Base-by-base conservation (phyloP, 2,329 filamentous ascomycete genomes). In the Lecanicillium sp. region DNA sequence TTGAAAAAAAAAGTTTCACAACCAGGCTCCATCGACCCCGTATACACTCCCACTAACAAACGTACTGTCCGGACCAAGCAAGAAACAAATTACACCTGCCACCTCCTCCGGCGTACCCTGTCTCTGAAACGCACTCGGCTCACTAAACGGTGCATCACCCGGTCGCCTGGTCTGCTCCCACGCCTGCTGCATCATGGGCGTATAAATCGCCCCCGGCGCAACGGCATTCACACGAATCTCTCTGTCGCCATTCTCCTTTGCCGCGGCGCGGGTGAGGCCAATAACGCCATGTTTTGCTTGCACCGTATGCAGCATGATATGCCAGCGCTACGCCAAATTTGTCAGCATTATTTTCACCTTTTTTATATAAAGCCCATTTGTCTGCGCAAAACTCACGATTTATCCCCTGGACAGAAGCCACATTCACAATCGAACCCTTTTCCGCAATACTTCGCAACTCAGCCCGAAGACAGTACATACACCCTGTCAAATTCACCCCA, bases 341-440 rank as follows among this genome's bases (percentile, higher is more conserved):
- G n/a, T n/a, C n/a, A n/a, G n/a, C n/a, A n/a, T n/a, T n/a, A n/a
- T n/a, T n/a, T n/a, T n/a, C n/a, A n/a, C n/a, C n/a, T n/a, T n/a
- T n/a, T n/a, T n/a, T n/a, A n/a, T n/a, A n/a, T n/a, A n/a, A n/a
- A n/a, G n/a, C n/a, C n/a, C n/a, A n/a, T n/a, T n/a, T n/a, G n/a
- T n/a, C 17, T 32, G 14, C 15, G 9, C 5, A 13, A 14, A 33
- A 51, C 54, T 12, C 48, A 48, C 73, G 73, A 28, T 71, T 67
- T 25, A 71, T 48, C 20, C 56, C 55, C 37, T 59, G 55, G 38
- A 60, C 69, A 32, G 68, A 75, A 18, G 68, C 62, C 19, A 72
- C 62, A 50, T 75, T 79, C 38, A 80, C 75, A 49, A 80, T 77
- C 43, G 73, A 75, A 7, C 73, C 73, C 2, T 69, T 65, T 27